These are phyloP conservation scores for Conticribra guillardii DNA, from an alignment of 108 stramenopile genomes.

Conservation along the genomic window DNA sequence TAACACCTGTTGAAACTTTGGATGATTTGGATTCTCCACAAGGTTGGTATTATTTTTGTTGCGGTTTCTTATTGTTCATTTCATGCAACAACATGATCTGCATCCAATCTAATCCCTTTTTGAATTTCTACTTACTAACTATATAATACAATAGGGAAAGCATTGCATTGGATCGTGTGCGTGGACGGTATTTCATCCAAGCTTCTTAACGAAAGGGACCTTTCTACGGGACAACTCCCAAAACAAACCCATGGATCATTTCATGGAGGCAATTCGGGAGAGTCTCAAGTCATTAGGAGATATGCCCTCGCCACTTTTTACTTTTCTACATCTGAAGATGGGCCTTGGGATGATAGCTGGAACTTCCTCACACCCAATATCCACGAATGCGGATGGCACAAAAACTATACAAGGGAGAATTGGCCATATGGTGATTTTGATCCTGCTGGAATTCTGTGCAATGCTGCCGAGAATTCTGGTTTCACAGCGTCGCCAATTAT, in stretches of 20 bases:
- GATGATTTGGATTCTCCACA: too few species aligned
- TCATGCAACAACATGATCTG: too few species aligned
- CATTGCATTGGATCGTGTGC: constrained; percentile 14
- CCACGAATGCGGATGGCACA: constrained; percentile 15
- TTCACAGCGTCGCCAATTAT: too few species aligned
- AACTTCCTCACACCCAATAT: constrained; percentile 1
- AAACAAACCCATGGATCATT: neutral
- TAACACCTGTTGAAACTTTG: too few species aligned
- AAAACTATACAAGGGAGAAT: neutral
- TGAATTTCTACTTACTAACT: too few species aligned
- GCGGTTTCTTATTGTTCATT: too few species aligned
- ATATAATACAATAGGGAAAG: too few species aligned
- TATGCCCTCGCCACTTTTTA: constrained; percentile 1
- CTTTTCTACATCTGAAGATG: neutral
- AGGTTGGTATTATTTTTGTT: too few species aligned
- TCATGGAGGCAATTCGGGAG: neutral
- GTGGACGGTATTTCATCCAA: neutral
- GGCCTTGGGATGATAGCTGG: constrained; percentile 5
- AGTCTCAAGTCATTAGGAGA: neutral
- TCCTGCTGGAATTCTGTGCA: neutral
- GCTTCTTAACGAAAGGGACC: constrained; percentile 1
- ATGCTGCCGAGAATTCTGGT: too few species aligned
- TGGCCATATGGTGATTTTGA: constrained; percentile 10
- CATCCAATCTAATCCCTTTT: too few species aligned
- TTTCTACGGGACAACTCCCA: neutral